Base-by-base conservation (phyloP, 2,329 filamentous ascomycete genomes). In the Phialocephala subalpina region DNA sequence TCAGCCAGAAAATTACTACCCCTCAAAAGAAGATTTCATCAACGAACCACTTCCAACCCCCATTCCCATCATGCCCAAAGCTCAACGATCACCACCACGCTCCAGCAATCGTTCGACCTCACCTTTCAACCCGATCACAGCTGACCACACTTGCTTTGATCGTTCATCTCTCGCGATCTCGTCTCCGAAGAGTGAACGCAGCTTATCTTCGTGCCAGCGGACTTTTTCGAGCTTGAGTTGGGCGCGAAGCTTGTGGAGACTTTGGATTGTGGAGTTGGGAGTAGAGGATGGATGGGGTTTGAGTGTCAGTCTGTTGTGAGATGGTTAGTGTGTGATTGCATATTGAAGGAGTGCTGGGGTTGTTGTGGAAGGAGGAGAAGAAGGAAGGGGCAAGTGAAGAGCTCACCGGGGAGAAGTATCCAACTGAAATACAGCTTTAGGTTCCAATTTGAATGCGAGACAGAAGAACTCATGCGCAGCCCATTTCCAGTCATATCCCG, bases 221-320 rank as follows among this genome's bases (percentile, higher is more conserved):
- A 67, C 65, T 45, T 63, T 69, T 40, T 67, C 65, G 27, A 66
- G 16, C 52, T 67, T 69, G 53, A 67, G 60, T 49, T 67, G 62
- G 4, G 36, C 56, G 20, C 53, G 62, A 20, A 70, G 49, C n/a
- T 27, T 58, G 22, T 58, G 33, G 35, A 65, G 38, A 25, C 16
- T 27, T 18, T 18, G 18, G 9, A 11, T 22, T 22, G 20, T 16
- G 8, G 45, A 22, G 45, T n/a, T 53, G 25, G 22, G 5, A 18
- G 49, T 1, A 18, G 22, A 18, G 25, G 22, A 16, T 1, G 25
- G 49, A 11, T 14, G 25, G 49, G n/a, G 22, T 38, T 22, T 55
- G 22, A 62, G 29, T 25, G 52, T 40, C 20, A 40, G 27, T 38
- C 38, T 53, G 20, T 29, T 35, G 47, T 47, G 18, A 12, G 18